Conservation (phyloP, 768 basidiomycete genomes). For the Xerocomus brunneocitrinus region DNA sequence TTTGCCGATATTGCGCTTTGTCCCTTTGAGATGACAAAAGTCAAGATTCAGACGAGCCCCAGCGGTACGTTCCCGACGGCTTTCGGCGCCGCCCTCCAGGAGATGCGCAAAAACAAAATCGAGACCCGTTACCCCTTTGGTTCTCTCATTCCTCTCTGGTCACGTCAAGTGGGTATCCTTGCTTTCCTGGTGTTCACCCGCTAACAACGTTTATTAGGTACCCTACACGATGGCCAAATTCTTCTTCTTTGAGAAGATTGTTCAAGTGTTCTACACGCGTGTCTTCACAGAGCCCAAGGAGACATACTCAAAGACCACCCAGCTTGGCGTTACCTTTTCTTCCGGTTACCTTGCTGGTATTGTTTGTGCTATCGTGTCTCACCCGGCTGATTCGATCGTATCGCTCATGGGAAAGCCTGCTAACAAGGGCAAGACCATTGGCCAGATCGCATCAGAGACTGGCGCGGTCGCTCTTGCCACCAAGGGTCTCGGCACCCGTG, state of each 20-base stretch:
- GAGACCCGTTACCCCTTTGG: constrained; percentile 86
- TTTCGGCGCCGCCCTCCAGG: constrained; percentile 64
- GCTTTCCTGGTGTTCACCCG: neutral
- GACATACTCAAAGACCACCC: constrained; percentile 72
- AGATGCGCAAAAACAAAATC: constrained; percentile 61
- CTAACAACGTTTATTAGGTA: constrained; percentile 1
- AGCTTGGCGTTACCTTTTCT: constrained; percentile 84
- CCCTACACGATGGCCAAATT: constrained; percentile 99
- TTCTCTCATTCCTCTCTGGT: constrained; percentile 82
- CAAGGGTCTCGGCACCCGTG: constrained; percentile 84
- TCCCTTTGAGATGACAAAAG: constrained; percentile 91
- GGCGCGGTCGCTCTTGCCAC: constrained; percentile 65
- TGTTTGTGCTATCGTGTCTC: constrained; percentile 92
- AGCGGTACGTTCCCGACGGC: constrained; percentile 73
- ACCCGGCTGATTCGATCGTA: constrained; percentile 91
- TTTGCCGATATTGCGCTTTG: constrained; percentile 96
- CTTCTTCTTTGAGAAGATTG: constrained; percentile 91
- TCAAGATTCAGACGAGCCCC: constrained; percentile 81
- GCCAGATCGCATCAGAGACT: constrained; percentile 67
- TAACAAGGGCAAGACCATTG: constrained; percentile 78
- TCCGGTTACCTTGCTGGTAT: constrained; percentile 96
- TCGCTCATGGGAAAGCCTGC: constrained; percentile 88
- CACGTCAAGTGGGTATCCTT: constrained; percentile 42
- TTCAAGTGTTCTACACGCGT: constrained; percentile 81
- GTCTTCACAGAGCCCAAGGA: constrained; percentile 80